A percentile compares a stretch with the other conserved stretches of the same genome.
Evolutionary conservation across 306 rosid genomes (phyloP).

Genomic region (Neltuma alba): DNA sequence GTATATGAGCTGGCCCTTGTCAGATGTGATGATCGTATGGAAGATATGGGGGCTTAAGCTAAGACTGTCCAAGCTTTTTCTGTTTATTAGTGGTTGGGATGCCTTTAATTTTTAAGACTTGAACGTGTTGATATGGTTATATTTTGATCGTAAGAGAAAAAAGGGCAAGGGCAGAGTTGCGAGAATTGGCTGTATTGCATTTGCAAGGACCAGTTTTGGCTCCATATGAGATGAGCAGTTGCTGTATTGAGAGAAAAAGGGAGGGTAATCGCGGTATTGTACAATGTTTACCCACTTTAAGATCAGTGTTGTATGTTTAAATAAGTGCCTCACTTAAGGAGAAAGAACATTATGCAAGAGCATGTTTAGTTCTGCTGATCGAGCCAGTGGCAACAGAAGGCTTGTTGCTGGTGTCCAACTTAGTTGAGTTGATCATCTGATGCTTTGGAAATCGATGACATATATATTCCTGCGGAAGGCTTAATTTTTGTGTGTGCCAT

Average conservation of each 20-base stretch:
- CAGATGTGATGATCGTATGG: constrained; percentile 9
- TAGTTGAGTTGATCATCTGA: neutral
- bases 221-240: constrained; percentile 18
- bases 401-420: neutral
- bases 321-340: constrained; percentile 3
- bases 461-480: neutral
- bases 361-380: neutral
- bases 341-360: constrained; percentile 3
- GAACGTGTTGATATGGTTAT: constrained; percentile 27
- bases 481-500: neutral
- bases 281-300: constrained; percentile 5
- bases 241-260: constrained; percentile 22
- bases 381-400: neutral
- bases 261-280: constrained; percentile 24
- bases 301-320: constrained; percentile 27
- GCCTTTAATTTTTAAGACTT: constrained; percentile 12
- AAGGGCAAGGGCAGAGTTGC: constrained; percentile 7
- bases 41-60: constrained; percentile 34
- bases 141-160: constrained; percentile 29
- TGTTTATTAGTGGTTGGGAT: constrained; percentile 23
- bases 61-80: constrained; percentile 21
- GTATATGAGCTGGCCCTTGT: constrained; percentile 22
- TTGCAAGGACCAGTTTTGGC: constrained; percentile 26
- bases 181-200: constrained; percentile 14
- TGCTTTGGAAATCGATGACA: neutral